These are phyloP conservation scores for Colletotrichum spinosum DNA, from an alignment of 2,329 filamentous ascomycete species.

Conservation along the genomic window DNA sequence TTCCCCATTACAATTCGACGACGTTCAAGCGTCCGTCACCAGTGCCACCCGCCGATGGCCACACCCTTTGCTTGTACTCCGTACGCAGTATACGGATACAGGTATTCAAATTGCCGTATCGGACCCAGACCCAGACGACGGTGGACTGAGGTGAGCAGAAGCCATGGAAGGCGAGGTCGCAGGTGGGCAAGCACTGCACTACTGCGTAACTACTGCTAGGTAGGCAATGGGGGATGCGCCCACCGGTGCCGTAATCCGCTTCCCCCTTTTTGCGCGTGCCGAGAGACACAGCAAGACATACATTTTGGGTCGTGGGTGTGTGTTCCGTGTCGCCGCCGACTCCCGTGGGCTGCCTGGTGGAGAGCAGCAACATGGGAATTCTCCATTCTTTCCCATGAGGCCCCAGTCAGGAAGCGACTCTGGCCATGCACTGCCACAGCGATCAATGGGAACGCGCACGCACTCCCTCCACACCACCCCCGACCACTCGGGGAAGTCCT, in stretches of 20 bases:
- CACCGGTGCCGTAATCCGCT: slow-evolving; percentile 8
- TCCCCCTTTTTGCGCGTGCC: slow-evolving; percentile 29
- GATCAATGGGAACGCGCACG: slow-evolving; percentile 32
- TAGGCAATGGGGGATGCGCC: neutral
- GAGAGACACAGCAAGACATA: slow-evolving; percentile 25
- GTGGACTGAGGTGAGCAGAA: slow-evolving; percentile 5
- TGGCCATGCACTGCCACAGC: slow-evolving; percentile 35
- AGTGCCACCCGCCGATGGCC: too few species aligned
- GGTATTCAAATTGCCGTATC: too few species aligned
- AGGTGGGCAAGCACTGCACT: neutral
- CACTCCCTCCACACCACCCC: slow-evolving; percentile 5
- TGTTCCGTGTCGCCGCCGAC: neutral
- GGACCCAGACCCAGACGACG: neutral
- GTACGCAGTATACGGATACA: too few species aligned
- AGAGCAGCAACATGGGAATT: neutral
- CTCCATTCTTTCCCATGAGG: slow-evolving; percentile 22
- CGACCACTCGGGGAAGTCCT: neutral
- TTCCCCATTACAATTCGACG: slow-evolving; percentile 13
- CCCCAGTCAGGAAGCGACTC: slow-evolving; percentile 27
- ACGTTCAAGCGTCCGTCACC: neutral
- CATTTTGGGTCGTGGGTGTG: neutral
- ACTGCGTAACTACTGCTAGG: slow-evolving; percentile 1
- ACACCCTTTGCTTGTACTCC: too few species aligned
- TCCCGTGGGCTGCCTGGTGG: slow-evolving; percentile 2
- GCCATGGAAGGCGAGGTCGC: neutral